Evolutionary conservation across 2,329 filamentous ascomycete genomes (phyloP), one percentile per base, ranked within the genome.

Genomic region (Chrysoporthe deuterocubensis): DNA sequence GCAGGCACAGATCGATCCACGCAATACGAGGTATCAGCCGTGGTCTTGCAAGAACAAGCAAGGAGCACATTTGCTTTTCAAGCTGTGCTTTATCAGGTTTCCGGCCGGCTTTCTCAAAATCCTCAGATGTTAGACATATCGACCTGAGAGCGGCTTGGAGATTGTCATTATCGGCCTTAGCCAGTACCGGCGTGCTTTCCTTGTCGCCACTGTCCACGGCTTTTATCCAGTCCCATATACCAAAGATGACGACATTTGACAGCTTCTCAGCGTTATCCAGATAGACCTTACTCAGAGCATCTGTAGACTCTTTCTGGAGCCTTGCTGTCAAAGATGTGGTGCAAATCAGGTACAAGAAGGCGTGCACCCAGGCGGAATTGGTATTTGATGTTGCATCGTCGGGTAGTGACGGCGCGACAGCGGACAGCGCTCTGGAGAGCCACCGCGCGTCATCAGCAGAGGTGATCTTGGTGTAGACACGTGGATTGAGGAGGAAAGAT

Each of bases 1-100:
- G 89, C 66, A 98, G 84, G 74, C 93, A 97, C 3, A 94, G 81
- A 54, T 96, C 90, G 74, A 99, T 98, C 96, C 96, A 99, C 70
- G 87, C 92, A 26, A 89, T 85, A 68, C 87, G 87, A 0, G 93
- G 90, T 68, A 98, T 86, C 46, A 99, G 81, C 69, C 94, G 90
- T 26, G 89, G 84, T 34, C 93, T 91, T 66, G 92, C 91, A 37
- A 99, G 83, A 21, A 97, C 89, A 21, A 97, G 81, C 4, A 97
- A 81, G 6, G 88, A 87, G 71, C 94, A 88, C 73, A 97, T 89
- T 76, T 97, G 93, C 34, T 81, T 78, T 72, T 92, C 87, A 9
- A 94, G 76, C 18, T 82, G 73, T 21, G 84, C 79, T 65, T 81
- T 76, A 44, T 84, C 78, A 16, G 82, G 73, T 32, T 84, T 79